Percentiles rank a stretch among this genome's conserved stretches.
These are phyloP conservation scores for Fusarium mangiferae DNA, from an alignment of 2,329 filamentous ascomycete genomes.

Conservation along the genomic window DNA sequence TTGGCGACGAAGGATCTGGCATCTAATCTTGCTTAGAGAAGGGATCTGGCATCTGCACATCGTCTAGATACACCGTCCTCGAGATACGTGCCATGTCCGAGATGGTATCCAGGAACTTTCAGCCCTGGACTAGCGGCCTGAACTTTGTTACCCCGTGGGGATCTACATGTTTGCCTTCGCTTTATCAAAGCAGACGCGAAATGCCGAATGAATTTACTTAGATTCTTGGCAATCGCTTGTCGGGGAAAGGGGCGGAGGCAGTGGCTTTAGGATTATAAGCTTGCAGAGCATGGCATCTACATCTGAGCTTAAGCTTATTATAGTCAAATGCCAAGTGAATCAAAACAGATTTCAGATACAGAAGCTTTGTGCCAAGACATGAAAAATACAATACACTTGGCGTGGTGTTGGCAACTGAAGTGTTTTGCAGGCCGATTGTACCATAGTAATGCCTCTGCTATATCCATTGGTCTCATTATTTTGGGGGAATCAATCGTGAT, in stretches of 20 bases:
- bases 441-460: slow-evolving; percentile 14
- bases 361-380: not conserved
- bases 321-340: not conserved
- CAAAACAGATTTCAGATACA: not conserved
- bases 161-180: slow-evolving; percentile 23
- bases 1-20: not conserved
- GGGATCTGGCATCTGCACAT: not conserved
- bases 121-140: slow-evolving; percentile 20
- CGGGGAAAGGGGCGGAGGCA: not conserved
- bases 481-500: slow-evolving; percentile 19
- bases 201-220: slow-evolving; percentile 11
- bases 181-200: slow-evolving; percentile 17
- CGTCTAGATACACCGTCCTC: not conserved
- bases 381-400: not conserved
- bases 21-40: not conserved
- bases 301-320: not conserved
- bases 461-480: slow-evolving; percentile 32
- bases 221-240: not conserved
- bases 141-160: not conserved
- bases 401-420: slow-evolving; percentile 3
- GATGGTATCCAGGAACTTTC: slow-evolving; percentile 11
- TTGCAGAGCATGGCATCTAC: not conserved
- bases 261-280: not conserved
- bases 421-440: slow-evolving; percentile 21
- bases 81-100: slow-evolving; percentile 15